Conservation (phyloP, 805 yeast genomes). For the Middelhovenomyces tepae region DNA sequence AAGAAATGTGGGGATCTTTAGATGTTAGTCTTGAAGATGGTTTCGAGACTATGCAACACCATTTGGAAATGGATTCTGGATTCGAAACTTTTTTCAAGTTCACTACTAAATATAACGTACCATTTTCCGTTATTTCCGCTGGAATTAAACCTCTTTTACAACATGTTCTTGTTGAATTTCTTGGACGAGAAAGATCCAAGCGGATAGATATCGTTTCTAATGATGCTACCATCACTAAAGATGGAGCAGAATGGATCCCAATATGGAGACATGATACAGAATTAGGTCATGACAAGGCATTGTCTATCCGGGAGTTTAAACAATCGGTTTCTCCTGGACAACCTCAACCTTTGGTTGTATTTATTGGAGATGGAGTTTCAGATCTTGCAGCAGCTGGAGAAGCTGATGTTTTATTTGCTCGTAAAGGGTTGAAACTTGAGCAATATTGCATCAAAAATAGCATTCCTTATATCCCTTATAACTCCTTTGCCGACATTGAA, state of each 20-base stretch:
- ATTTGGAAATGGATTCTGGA: conserved; percentile 33
- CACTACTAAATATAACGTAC: conserved; percentile 29
- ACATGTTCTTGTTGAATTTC: conserved; percentile 32
- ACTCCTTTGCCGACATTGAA: conserved; percentile 33
- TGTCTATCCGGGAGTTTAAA: conserved; percentile 31
- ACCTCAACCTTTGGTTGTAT: conserved; percentile 39
- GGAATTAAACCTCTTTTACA: conserved; percentile 35
- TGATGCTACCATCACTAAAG: conserved; percentile 30
- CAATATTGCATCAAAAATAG: conserved; percentile 32
- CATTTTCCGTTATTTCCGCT: conserved; percentile 36
- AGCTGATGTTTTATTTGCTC: conserved; percentile 37
- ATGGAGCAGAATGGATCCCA: conserved; percentile 32
- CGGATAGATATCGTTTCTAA: conserved; percentile 34
- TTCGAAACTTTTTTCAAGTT: conserved; percentile 31
- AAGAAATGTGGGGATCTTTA: conserved; percentile 36
- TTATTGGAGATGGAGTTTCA: conserved; percentile 52
- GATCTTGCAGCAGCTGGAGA: conserved; percentile 37
- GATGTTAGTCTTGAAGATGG: conserved; percentile 32
- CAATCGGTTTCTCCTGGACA: conserved; percentile 12
- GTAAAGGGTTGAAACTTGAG: conserved; percentile 34
- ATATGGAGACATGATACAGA: conserved; percentile 36
- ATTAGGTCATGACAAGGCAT: conserved; percentile 38
- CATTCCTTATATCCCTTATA: conserved; percentile 35
- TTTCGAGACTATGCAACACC: conserved; percentile 26
- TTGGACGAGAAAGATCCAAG: conserved; percentile 29